Percentiles rank a stretch among this genome's conserved stretches.
Conservation (phyloP, 345 rosid species). For the Combretum micranthum region DNA sequence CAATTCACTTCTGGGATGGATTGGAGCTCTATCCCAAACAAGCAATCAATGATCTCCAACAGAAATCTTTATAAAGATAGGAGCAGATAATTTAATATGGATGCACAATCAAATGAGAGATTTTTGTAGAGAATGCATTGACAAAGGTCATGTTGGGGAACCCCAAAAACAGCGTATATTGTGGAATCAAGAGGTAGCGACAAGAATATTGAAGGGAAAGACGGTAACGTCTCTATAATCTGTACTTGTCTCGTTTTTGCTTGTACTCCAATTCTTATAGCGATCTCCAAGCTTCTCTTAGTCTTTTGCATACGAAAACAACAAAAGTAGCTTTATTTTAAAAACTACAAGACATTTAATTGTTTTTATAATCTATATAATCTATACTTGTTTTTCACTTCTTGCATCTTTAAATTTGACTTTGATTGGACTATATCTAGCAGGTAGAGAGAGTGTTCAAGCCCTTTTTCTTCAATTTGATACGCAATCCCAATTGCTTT, state of each 20-base stretch:
- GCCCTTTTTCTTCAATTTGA: too few species aligned
- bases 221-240: neutral
- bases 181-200: neutral
- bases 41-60: neutral
- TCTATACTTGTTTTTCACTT: too few species aligned
- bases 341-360: too few species aligned
- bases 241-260: neutral
- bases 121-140: neutral
- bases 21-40: neutral
- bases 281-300: too few species aligned
- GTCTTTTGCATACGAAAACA: too few species aligned
- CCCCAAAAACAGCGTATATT: neutral
- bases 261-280: neutral
- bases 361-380: too few species aligned
- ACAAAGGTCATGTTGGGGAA: neutral
- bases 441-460: too few species aligned
- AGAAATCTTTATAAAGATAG: neutral
- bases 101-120: slow-evolving; percentile 11
- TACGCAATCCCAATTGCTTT: too few species aligned
- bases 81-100: neutral
- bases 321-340: too few species aligned
- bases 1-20: neutral
- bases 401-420: too few species aligned
- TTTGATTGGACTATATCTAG: too few species aligned
- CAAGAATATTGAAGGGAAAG: neutral